Conservation (phyloP, 345 rosid genomes). For the Clausena lansium region DNA sequence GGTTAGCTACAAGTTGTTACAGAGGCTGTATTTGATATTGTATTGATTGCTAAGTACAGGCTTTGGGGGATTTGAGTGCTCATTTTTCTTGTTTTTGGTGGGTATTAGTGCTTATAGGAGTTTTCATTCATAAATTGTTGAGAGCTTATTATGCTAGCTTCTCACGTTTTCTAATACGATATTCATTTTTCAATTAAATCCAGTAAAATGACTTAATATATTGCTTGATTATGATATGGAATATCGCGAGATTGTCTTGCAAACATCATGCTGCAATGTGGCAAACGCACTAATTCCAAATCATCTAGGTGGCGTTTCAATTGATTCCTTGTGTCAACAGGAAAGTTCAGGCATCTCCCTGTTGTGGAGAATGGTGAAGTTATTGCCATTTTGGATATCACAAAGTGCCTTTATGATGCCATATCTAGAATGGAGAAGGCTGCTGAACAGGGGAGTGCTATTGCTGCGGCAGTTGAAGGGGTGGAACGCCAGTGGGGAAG, state of each 20-base stretch:
- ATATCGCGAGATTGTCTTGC: background rate
- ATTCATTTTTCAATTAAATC: background rate
- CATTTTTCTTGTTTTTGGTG: background rate
- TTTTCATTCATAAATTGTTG: background rate
- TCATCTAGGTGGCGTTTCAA: background rate
- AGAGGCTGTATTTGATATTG: background rate
- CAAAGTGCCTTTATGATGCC: slow-evolving; percentile 95
- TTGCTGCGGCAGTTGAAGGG: slow-evolving; percentile 98
- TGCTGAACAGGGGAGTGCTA: slow-evolving; percentile 95
- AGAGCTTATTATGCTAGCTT: background rate
- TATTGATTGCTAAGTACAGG: background rate
- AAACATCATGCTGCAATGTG: slow-evolving; percentile 3
- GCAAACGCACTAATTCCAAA: background rate
- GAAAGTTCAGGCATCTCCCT: slow-evolving; percentile 96
- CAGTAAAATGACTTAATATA: background rate
- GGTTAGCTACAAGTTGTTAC: slow-evolving; percentile 37
- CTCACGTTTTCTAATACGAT: background rate
- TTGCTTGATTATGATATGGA: background rate
- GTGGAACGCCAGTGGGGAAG: slow-evolving; percentile 93
- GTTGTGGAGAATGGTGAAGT: slow-evolving; percentile 99
- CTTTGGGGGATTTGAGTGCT: background rate
- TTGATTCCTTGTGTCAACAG: slow-evolving; percentile 29
- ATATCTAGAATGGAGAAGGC: slow-evolving; percentile 98
- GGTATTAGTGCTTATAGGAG: background rate
- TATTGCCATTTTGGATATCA: slow-evolving; percentile 90